Base-by-base conservation (phyloP, 2,329 filamentous ascomycete genomes). In the Calonectria pseudoturangicola region DNA sequence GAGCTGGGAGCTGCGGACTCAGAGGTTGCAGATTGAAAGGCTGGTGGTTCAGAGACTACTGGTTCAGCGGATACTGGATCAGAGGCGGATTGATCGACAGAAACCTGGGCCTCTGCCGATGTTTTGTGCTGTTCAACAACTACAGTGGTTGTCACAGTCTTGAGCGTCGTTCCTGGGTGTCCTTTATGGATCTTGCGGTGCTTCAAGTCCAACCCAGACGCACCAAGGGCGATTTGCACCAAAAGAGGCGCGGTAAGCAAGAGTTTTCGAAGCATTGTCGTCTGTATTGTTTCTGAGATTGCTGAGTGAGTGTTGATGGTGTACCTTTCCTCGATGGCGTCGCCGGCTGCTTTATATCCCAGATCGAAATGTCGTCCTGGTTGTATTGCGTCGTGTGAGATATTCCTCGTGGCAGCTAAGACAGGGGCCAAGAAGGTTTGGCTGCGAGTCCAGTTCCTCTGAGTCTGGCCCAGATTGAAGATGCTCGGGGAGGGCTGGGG, bases 221-320 rank as follows among this genome's bases (percentile, higher is more conserved):
- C 74, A 45, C 76, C 80, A 39, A 77, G 33, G 8, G 70, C 77
- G 60, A 72, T 60, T 56, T 77, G 74, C 36, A 77, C 79, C 79
- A 83, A 73, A 15, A 83, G 72, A 15, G 79, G 78, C 51, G 77
- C 75, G 21, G 72, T 66, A 4, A 74, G 56, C 36, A 81, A 39
- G 36, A 83, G 65, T 50, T 68, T 56, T 28, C 74, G 76, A 56
- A 79, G 75, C 79, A 83, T 81, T 27, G 68, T 68, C 47, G 18
- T 41, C 30, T 71, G 51, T 60, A 47, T 73, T 60, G 30, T 18
- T 33, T 16, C 27, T 27, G 36, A 15, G 36, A 28, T 30, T 15
- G 9, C 10, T 30, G 58, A 39, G 36, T 65, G 70, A 63, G 36
- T 62, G 60, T 45, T 70, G 58, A 51, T 71, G 36, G 27, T 50